These are phyloP conservation scores for Effrenium voratum DNA, from an alignment of 73 alveolate genomes.

Conservation along the genomic window DNA sequence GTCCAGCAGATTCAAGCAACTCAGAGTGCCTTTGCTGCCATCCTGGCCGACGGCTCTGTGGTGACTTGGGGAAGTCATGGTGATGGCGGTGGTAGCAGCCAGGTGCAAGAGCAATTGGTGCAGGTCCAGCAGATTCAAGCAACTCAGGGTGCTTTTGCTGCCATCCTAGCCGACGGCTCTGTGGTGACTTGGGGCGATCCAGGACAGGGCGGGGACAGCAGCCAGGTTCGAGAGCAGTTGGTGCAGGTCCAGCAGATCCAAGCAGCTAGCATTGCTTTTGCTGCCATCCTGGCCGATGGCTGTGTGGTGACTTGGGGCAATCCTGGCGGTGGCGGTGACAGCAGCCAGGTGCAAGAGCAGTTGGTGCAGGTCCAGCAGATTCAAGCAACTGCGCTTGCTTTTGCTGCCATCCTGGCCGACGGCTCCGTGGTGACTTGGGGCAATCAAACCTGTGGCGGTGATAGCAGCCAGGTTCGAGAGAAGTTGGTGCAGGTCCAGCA, in stretches of 20 bases:
- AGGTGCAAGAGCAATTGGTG: background rate
- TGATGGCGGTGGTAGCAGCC: constrained; percentile 9
- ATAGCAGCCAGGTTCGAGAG: background rate
- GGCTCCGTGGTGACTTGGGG: constrained; percentile 18
- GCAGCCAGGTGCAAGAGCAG: background rate
- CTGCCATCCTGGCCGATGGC: constrained; percentile 1
- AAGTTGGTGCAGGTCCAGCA: too few relatives aligned
- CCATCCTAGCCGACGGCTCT: background rate
- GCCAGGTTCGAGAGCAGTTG: background rate
- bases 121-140: background rate
- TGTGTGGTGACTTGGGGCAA: constrained; percentile 11
- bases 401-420: background rate
- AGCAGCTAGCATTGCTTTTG: background rate
- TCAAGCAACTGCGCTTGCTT: background rate
- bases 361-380: background rate
- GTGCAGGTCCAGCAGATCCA: background rate
- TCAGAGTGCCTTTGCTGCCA: background rate
- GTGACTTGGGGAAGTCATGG: background rate
- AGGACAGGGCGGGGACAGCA: constrained; percentile 20
- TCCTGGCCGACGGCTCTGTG: background rate
- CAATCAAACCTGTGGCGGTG: background rate
- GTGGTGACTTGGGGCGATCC: background rate
- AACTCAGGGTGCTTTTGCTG: background rate
- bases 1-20: background rate
- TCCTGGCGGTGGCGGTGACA: background rate